Evolutionary conservation across 225 moss, liverwort and hornwort species (phyloP), one percentile per base, ranked within the genome.

Genomic region (Pleurozium schreberi): DNA sequence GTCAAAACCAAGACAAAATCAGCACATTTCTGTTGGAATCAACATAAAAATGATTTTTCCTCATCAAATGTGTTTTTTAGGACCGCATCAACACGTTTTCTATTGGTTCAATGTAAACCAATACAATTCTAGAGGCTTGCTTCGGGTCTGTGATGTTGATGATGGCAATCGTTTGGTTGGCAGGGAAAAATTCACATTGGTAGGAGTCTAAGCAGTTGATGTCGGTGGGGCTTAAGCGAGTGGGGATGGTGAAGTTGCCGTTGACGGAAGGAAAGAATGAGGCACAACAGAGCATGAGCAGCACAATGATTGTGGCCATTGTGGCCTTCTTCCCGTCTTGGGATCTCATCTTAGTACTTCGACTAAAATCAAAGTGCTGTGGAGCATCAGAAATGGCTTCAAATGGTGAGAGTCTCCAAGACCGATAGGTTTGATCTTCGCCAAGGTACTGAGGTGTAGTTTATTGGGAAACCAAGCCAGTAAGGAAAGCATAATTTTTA

Each of bases 81-180:
- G n/a, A n/a, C n/a, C n/a, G n/a, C n/a, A n/a, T n/a, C n/a, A n/a
- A n/a, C n/a, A n/a, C n/a, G n/a, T n/a, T n/a, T n/a, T n/a, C n/a
- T n/a, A n/a, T n/a, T n/a, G n/a, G n/a, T n/a, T n/a, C n/a, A n/a
- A n/a, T n/a, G n/a, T n/a, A n/a, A n/a, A n/a, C n/a, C n/a, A n/a
- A n/a, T n/a, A n/a, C n/a, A n/a, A n/a, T n/a, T n/a, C n/a, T n/a
- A 31, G 26, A n/a, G n/a, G 45, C 11, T 59, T 81, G 75, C 43
- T 19, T 34, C 6, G 88, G 90, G 42, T 76, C 14, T 5, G 50
- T 57, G 52, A 75, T 88, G 88, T 90, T 77, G 61, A 91, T 91
- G 52, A 93, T 80, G n/a, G 88, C 79, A 50, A 91, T 86, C 7
- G 91, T 91, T 64, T 89, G 83, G 58, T 91, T 93, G 26, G 47